Percentiles rank a stretch among this genome's conserved stretches.
Evolutionary conservation across 202 grass and related monocot species (phyloP).

Genomic region (Saccharum hybrid): DNA sequence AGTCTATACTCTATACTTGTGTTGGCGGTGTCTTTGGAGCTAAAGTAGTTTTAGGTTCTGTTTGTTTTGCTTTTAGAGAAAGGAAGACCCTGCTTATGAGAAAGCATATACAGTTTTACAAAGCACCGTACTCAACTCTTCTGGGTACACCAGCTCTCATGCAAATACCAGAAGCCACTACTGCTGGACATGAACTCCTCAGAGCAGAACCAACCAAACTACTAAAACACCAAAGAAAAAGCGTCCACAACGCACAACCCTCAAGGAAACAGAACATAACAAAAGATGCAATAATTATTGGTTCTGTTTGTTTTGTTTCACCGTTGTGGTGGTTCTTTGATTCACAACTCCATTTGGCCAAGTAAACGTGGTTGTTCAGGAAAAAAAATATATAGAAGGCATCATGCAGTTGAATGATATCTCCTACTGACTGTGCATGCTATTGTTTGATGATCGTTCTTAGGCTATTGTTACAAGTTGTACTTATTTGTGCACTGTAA

Average conservation of each 20-base stretch:
- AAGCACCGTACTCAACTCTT: not conserved
- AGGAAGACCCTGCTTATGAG: not conserved
- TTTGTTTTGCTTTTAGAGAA: not conserved
- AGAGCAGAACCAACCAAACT: not conserved
- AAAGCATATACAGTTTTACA: not conserved
- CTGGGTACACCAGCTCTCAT: not conserved
- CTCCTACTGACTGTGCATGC: not conserved
- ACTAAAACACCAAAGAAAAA: not conserved
- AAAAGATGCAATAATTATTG: too few species aligned
- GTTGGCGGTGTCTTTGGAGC: not conserved
- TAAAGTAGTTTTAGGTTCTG: not conserved
- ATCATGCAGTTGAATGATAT: not conserved
- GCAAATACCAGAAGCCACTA: not conserved
- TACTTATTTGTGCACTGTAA: not conserved
- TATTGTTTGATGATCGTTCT: not conserved
- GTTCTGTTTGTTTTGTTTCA: too few species aligned
- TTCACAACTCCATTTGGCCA: not conserved
- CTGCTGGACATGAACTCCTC: not conserved
- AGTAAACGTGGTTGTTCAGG: not conserved
- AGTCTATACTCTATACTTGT: not conserved
- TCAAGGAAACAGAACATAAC: not conserved
- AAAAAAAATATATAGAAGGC: not conserved
- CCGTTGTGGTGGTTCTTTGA: not conserved
- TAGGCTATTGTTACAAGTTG: not conserved
- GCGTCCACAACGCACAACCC: fast-evolving